Percentiles rank a stretch among this genome's conserved stretches.
phyloP scores from a whole-genome alignment of 2,329 filamentous ascomycete genomes.

The Fusarium hainanense region DNA sequence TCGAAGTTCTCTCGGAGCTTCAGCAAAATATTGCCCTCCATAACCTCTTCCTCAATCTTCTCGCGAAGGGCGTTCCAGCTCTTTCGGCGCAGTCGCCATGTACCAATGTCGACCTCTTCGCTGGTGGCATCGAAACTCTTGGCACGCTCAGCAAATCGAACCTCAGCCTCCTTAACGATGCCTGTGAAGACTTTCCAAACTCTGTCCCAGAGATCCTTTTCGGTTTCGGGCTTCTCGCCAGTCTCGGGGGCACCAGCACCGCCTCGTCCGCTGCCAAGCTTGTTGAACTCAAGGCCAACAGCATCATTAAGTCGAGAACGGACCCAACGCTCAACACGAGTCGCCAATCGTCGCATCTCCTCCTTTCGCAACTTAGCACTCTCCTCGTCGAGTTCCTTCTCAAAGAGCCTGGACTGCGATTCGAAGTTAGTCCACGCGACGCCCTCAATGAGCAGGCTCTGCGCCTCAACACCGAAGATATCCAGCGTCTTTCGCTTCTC shows the following conservation, averaged over 20 bases:
- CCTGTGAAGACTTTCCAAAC: slow-evolving; percentile 89
- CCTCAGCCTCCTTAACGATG: slow-evolving; percentile 86
- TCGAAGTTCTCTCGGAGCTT: slow-evolving; percentile 99
- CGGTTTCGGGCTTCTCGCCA: slow-evolving; percentile 76
- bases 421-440: slow-evolving; percentile 89
- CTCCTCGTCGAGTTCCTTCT: slow-evolving; percentile 91
- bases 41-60: slow-evolving; percentile 96
- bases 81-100: slow-evolving; percentile 93
- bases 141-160: slow-evolving; percentile 85
- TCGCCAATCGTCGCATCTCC: slow-evolving; percentile 93
- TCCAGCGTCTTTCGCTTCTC: slow-evolving; percentile 82
- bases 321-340: slow-evolving; percentile 93
- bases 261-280: slow-evolving; percentile 86
- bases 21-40: slow-evolving; percentile 94
- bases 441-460: slow-evolving; percentile 79
- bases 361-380: slow-evolving; percentile 88
- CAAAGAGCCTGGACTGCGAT: slow-evolving; percentile 81
- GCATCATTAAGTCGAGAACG: slow-evolving; percentile 87
- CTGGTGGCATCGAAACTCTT: slow-evolving; percentile 92
- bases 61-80: slow-evolving; percentile 91
- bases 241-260: slow-evolving; percentile 83
- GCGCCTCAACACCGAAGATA: slow-evolving; percentile 80
- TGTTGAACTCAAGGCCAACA: slow-evolving; percentile 94
- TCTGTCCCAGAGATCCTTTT: slow-evolving; percentile 94
- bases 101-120: slow-evolving; percentile 89